These are phyloP conservation scores for Gryganskiella cystojenkinii DNA, from an alignment of 192 early-diverging fungal species.

Conservation along the genomic window DNA sequence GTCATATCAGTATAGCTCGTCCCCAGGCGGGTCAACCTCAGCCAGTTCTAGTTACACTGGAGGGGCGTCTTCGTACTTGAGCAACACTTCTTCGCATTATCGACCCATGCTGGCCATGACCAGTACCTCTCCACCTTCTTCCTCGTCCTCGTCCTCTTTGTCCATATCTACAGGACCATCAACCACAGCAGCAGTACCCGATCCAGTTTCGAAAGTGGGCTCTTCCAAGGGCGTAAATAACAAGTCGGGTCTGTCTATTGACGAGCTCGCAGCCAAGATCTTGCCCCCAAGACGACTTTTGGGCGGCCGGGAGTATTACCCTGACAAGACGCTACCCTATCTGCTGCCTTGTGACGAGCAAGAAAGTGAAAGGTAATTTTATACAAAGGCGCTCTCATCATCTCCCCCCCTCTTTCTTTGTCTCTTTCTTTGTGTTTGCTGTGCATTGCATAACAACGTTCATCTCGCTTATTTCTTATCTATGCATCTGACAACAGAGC, in stretches of 20 bases:
- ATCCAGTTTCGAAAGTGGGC: neutral
- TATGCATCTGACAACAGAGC: conserved; percentile 45
- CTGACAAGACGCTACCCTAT: conserved; percentile 49
- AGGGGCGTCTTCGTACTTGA: conserved; percentile 33
- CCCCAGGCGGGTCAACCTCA: conserved; percentile 16
- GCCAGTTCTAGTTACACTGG: conserved; percentile 19
- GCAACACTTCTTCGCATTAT: conserved; percentile 27
- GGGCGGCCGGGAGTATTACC: conserved; percentile 40
- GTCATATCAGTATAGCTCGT: conserved; percentile 3
- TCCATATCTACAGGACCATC: neutral
- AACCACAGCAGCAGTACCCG: neutral
- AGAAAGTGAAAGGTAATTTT: conserved; percentile 36
- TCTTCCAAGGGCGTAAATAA: neutral
- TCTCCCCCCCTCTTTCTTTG: neutral
- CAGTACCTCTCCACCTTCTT: conserved; percentile 18
- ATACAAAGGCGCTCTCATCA: neutral
- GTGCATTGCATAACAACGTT: too few species aligned
- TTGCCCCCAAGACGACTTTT: conserved; percentile 33
- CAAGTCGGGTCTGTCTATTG: conserved; percentile 16
- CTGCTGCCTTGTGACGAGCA: conserved; percentile 51
- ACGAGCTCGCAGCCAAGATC: conserved; percentile 38
- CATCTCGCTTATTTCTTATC: conserved; percentile 10
- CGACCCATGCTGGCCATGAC: conserved; percentile 39
- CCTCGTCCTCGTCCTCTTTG: conserved; percentile 32
- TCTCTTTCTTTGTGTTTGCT: neutral